phyloP scores from a whole-genome alignment of 164 flowering plant species.

The Stephania yunnanensis region DNA sequence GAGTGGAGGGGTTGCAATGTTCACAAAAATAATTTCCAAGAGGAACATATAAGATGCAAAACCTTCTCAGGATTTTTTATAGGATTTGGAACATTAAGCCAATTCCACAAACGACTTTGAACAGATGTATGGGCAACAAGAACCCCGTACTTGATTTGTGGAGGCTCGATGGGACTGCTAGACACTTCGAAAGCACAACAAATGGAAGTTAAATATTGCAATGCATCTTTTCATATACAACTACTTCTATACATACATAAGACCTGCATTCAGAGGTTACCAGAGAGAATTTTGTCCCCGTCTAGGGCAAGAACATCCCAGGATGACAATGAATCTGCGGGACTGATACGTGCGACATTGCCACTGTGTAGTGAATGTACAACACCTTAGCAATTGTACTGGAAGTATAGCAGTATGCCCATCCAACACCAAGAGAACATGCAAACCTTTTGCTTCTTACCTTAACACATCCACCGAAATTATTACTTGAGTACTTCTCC shows the following conservation, averaged over 20 bases:
- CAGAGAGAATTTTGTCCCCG: constrained; percentile 76
- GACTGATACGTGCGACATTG: constrained; percentile 51
- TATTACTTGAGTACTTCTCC: constrained; percentile 71
- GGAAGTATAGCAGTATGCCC: background rate
- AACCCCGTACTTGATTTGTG: constrained; percentile 66
- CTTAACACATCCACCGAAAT: constrained; percentile 73
- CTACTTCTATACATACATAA: background rate
- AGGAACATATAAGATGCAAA: background rate
- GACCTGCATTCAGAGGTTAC: constrained; percentile 31
- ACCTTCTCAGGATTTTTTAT: constrained; percentile 65
- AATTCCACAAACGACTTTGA: constrained; percentile 47
- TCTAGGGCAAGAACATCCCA: constrained; percentile 82
- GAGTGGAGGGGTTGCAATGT: background rate
- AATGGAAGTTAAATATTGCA: background rate
- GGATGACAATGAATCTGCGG: constrained; percentile 49
- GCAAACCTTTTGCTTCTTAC: constrained; percentile 31
- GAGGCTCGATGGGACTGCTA: constrained; percentile 79
- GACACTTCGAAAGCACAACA: constrained; percentile 39
- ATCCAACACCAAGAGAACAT: background rate
- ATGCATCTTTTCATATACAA: background rate
- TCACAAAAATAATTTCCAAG: background rate
- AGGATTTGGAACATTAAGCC: constrained; percentile 69
- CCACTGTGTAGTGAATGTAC: constrained; percentile 43
- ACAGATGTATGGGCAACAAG: constrained; percentile 17
- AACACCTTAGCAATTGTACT: constrained; percentile 4